These are phyloP conservation scores for Amniculicola lignicola DNA, from an alignment of 495 filamentous ascomycete species.

Conservation along the genomic window DNA sequence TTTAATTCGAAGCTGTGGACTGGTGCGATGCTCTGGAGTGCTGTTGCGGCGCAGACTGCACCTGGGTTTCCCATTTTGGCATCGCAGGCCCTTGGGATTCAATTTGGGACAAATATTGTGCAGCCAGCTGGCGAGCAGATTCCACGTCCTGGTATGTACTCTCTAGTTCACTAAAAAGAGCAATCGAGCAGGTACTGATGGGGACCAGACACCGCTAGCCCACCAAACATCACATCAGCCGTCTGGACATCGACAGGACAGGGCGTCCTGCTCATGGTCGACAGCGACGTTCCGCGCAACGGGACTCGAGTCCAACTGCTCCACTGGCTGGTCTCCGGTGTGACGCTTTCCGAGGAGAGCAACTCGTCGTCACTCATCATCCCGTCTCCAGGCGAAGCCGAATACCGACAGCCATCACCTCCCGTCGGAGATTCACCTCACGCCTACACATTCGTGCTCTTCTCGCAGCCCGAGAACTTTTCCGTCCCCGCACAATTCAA, in stretches of 20 bases:
- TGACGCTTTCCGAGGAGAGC: conserved; percentile 27
- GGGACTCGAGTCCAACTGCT: conserved; percentile 37
- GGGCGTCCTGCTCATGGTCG: conserved; percentile 40
- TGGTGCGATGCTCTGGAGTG: too few relatives aligned
- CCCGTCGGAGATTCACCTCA: conserved; percentile 38
- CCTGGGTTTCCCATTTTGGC: conserved; percentile 13
- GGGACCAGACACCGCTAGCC: conserved; percentile 8
- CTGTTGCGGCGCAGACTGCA: neutral
- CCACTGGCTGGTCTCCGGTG: conserved; percentile 45
- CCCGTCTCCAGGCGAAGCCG: conserved; percentile 2
- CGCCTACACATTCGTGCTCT: conserved; percentile 45
- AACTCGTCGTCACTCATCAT: neutral
- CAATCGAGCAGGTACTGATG: neutral
- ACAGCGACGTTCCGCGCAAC: conserved; percentile 40
- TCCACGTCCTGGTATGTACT: conserved; percentile 19
- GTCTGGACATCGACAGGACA: conserved; percentile 3
- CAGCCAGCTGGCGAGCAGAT: conserved; percentile 22
- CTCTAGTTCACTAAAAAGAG: neutral
- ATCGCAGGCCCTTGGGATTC: conserved; percentile 1
- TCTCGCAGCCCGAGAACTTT: conserved; percentile 39
- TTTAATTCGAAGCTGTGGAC: too few relatives aligned
- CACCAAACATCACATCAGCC: conserved; percentile 20
- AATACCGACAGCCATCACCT: conserved; percentile 44
- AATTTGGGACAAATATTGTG: conserved; percentile 18
- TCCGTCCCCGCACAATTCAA: conserved; percentile 38